Percentiles rank a stretch among this genome's conserved stretches.
These are phyloP conservation scores for Cephalotrichum gorgonifer DNA, from an alignment of 2,329 filamentous ascomycete genomes.

Conservation along the genomic window DNA sequence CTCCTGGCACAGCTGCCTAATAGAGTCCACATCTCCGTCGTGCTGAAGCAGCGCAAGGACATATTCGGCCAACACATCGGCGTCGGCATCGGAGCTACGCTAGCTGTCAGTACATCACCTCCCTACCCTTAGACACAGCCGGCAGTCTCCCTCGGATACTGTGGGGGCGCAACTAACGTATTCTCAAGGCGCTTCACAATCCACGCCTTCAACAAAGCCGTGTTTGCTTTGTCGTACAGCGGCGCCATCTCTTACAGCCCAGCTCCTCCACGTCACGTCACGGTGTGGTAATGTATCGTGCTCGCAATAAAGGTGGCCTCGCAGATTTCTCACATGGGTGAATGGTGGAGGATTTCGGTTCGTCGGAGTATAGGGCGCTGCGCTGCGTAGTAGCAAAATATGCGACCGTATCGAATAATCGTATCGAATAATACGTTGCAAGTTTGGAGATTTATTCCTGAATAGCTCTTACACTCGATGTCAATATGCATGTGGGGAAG, in stretches of 20 bases:
- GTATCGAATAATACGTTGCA: too few relatives aligned
- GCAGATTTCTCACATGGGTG: neutral
- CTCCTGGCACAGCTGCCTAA: conserved; percentile 57
- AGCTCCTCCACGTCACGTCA: neutral
- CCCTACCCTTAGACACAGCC: neutral
- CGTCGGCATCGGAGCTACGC: conserved; percentile 63
- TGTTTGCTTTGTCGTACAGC: conserved; percentile 54
- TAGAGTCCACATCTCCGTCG: conserved; percentile 53
- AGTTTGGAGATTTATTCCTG: too few relatives aligned
- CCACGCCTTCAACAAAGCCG: conserved; percentile 60
- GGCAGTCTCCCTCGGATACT: conserved; percentile 7
- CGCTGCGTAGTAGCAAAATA: too few relatives aligned
- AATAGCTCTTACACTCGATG: too few relatives aligned
- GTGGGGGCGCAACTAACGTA: conserved; percentile 40
- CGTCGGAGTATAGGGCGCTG: neutral
- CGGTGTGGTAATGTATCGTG: neutral
- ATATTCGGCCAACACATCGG: conserved; percentile 74
- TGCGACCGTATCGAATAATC: too few relatives aligned
- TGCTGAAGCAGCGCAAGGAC: conserved; percentile 64
- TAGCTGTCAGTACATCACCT: conserved; percentile 5
- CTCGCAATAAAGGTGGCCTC: neutral
- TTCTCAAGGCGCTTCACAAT: conserved; percentile 67
- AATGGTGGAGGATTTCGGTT: neutral
- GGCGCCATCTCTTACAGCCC: neutral
- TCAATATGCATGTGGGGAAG: too few relatives aligned